Base-by-base conservation (phyloP, 2,329 filamentous ascomycete genomes). In the Aspergillus neoniger region DNA sequence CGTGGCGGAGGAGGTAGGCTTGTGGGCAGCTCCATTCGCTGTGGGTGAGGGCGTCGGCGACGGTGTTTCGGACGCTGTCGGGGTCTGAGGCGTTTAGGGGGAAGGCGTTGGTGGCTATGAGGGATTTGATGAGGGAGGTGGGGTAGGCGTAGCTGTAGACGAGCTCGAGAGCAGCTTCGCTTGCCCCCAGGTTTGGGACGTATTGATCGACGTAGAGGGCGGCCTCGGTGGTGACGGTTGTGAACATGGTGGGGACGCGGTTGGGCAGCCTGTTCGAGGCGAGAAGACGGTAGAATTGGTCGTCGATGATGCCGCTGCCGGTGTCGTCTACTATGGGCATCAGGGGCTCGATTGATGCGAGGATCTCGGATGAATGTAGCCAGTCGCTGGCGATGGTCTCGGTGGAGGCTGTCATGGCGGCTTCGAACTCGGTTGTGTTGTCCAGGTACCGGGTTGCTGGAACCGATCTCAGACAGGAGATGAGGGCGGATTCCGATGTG, bases 301-400 rank as follows among this genome's bases (percentile, higher is more conserved):
- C 66, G 51, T 71, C 69, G 14, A 72, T 69, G 1, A 72, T 64
- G 5, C 70, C 69, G 2, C 56, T 61, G 17, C 50, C 61, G 1
- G 65, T 55, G 51, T 70, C 67, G 30, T 70, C 70, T n/a, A 72
- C 63, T 54, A 71, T 69, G 3, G 70, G 69, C 62, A 69, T 65
- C 17, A 71, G 61, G 2, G 68, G 67, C 51, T 72, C 70, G 17
- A 62, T 67, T 7, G 59, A 49, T 5, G 64, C 65, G 39, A 69
- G 59, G 1, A 70, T 21, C 15, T 54, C 21, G 38, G 57, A 62
- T 12, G 41, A 59, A 19, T 70, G 63, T 9, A 70, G 66, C 53
- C 60, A 71, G 25, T 58, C 25, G 4, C 28, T 19, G 17, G 63
- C 61, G 8, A 69, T 52, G 2, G 17, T 53, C 1, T 62, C 55